These are phyloP conservation scores for Artemisia princeps DNA, from an alignment of 140 eudicot species.

Conservation along the genomic window DNA sequence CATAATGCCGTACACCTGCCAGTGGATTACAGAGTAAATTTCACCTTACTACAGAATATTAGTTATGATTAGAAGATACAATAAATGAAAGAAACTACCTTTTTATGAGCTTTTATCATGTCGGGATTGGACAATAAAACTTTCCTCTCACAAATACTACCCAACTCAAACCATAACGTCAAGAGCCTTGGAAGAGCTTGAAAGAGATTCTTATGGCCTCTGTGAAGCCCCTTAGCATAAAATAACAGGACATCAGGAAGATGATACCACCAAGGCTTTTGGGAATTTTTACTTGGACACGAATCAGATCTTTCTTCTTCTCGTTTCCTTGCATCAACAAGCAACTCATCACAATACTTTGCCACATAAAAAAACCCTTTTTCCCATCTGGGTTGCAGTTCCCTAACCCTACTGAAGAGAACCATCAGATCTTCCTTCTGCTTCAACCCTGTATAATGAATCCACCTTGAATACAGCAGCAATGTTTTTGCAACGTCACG, in stretches of 20 bases:
- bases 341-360: slow-evolving; percentile 86
- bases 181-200: slow-evolving; percentile 97
- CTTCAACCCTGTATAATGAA: slow-evolving; percentile 84
- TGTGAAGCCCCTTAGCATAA: slow-evolving; percentile 96
- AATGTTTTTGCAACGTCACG: slow-evolving; percentile 76
- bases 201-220: slow-evolving; percentile 94
- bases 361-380: slow-evolving; percentile 89
- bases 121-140: slow-evolving; percentile 58
- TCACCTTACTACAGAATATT: neutral
- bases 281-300: slow-evolving; percentile 43
- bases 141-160: slow-evolving; percentile 63
- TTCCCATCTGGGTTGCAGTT: slow-evolving; percentile 95
- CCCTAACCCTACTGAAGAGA: slow-evolving; percentile 82
- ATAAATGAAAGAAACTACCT: slow-evolving; percentile 41
- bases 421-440: slow-evolving; percentile 89
- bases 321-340: slow-evolving; percentile 89
- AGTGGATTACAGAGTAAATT: slow-evolving; percentile 5
- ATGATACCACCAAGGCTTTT: slow-evolving; percentile 71
- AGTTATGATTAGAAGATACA: neutral
- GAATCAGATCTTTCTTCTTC: slow-evolving; percentile 65
- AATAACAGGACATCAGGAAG: slow-evolving; percentile 81
- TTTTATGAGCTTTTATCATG: slow-evolving; percentile 51
- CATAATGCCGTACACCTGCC: slow-evolving; percentile 74
- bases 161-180: slow-evolving; percentile 96
- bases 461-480: slow-evolving; percentile 92